A percentile compares a stretch with the other conserved stretches of the same genome.
Evolutionary conservation across 164 flowering plant species (phyloP).

Genomic region (Annona cherimola): DNA sequence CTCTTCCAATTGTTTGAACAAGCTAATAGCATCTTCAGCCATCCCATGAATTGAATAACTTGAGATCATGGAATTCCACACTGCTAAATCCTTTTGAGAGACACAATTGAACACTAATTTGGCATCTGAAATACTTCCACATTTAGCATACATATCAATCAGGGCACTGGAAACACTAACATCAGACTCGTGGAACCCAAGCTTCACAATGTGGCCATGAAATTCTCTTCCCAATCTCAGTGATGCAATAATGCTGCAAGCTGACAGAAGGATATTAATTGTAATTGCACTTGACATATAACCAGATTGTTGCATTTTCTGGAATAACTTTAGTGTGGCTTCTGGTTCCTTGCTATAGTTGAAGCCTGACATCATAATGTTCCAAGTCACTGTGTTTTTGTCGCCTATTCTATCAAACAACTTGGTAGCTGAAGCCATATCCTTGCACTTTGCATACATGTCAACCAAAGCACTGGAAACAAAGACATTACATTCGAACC

Average conservation of each 20-base stretch:
- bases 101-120: conserved; percentile 25
- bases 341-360: conserved; percentile 27
- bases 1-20: conserved; percentile 27
- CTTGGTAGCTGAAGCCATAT: conserved; percentile 33
- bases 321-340: conserved; percentile 22
- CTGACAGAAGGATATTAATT: conserved; percentile 35
- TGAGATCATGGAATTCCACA: conserved; percentile 37
- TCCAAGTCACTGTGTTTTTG: conserved; percentile 39
- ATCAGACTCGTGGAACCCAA: conserved; percentile 14
- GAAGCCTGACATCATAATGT: conserved; percentile 37
- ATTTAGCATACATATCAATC: conserved; percentile 78
- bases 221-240: conserved; percentile 32
- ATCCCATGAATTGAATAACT: conserved; percentile 30
- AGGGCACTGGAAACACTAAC: conserved; percentile 27
- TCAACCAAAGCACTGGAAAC: conserved; percentile 37
- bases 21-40: conserved; percentile 20
- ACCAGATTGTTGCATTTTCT: conserved; percentile 31
- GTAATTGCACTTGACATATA: conserved; percentile 30
- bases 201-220: conserved; percentile 29
- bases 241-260: conserved; percentile 26
- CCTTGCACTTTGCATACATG: conserved; percentile 41
- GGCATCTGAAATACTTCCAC: conserved; percentile 50
- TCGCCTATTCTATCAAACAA: conserved; percentile 28
- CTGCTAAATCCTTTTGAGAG: conserved; percentile 22
- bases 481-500: conserved; percentile 25